Evolutionary conservation across 371 early-diverging fungal genomes (phyloP).

Genomic region (Mortierella sp.): DNA sequence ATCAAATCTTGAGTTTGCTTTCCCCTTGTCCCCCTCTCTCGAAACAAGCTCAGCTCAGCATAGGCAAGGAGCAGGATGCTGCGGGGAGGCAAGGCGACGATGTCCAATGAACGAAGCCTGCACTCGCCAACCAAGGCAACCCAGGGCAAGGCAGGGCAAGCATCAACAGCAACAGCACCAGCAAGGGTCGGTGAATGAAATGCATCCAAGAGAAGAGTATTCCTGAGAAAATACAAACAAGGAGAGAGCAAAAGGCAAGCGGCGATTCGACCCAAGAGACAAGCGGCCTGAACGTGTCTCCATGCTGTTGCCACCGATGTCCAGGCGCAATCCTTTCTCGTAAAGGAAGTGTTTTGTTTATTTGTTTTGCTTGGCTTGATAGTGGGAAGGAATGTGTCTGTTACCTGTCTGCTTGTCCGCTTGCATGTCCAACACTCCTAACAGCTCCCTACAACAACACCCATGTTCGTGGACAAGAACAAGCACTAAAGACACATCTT

Average conservation of each 20-base stretch:
- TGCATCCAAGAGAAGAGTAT: not conserved
- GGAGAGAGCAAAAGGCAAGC: not conserved
- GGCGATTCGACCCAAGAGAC: not conserved
- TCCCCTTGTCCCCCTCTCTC: too few species aligned
- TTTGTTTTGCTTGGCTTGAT: not conserved
- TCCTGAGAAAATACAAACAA: not conserved
- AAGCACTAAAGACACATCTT: too few species aligned
- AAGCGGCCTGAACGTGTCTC: not conserved
- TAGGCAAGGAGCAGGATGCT: not conserved
- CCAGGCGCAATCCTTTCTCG: not conserved
- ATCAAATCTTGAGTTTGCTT: not conserved
- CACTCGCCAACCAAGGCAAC: not conserved
- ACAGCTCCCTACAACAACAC: not conserved
- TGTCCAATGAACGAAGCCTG: not conserved
- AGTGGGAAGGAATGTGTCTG: not conserved
- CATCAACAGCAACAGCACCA: not conserved
- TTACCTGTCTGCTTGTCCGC: too few species aligned
- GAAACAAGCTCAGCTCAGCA: not conserved
- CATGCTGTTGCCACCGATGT: not conserved
- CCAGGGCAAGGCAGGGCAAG: not conserved
- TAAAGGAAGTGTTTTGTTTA: not conserved
- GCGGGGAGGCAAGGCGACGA: not conserved
- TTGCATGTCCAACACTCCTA: not conserved
- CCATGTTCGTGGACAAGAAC: not conserved
- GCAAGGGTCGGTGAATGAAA: conserved; percentile 2